A percentile compares a stretch with the other conserved stretches of the same genome.
Evolutionary conservation across 2,329 filamentous ascomycete species (phyloP).

Genomic region (Fusarium concolor): DNA sequence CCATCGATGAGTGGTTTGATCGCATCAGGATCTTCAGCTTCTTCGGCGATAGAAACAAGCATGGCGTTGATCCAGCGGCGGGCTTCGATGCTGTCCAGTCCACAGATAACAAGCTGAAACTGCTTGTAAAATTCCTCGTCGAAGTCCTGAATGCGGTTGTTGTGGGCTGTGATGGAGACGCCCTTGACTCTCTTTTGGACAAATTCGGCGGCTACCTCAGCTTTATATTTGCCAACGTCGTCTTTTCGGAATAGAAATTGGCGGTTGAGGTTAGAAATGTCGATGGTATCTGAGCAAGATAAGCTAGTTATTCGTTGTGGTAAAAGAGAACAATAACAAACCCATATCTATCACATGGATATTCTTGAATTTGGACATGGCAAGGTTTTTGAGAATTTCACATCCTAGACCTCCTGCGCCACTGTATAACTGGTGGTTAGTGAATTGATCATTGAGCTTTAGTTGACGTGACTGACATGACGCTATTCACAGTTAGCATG

Average conservation of each 20-base stretch:
- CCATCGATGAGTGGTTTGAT: slow-evolving; percentile 96
- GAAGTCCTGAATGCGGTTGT: slow-evolving; percentile 95
- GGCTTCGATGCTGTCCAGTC: slow-evolving; percentile 95
- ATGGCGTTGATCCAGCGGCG: slow-evolving; percentile 99
- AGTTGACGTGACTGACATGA: slow-evolving; percentile 58
- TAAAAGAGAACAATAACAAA: slow-evolving; percentile 52
- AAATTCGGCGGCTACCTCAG: slow-evolving; percentile 90
- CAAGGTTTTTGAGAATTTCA: slow-evolving; percentile 96
- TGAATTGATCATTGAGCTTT: slow-evolving; percentile 8
- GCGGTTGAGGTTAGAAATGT: slow-evolving; percentile 97
- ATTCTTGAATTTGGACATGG: slow-evolving; percentile 93
- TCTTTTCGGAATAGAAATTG: slow-evolving; percentile 94
- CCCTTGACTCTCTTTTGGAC: slow-evolving; percentile 90
- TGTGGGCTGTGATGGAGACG: slow-evolving; percentile 93
- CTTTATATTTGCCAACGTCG: slow-evolving; percentile 94
- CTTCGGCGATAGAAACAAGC: slow-evolving; percentile 89
- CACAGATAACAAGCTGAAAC: slow-evolving; percentile 93
- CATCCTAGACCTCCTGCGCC: slow-evolving; percentile 95
- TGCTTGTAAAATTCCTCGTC: slow-evolving; percentile 97
- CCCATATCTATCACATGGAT: slow-evolving; percentile 99
- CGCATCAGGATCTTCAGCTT: slow-evolving; percentile 78
- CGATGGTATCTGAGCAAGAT: slow-evolving; percentile 81
- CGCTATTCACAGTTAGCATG: slow-evolving; percentile 53
- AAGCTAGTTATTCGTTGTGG: slow-evolving; percentile 10
- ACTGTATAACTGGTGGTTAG: slow-evolving; percentile 59